Evolutionary conservation across 805 yeast genomes (phyloP), one percentile per base, ranked within the genome.

Genomic region (Priceomyces fermenticarens): DNA sequence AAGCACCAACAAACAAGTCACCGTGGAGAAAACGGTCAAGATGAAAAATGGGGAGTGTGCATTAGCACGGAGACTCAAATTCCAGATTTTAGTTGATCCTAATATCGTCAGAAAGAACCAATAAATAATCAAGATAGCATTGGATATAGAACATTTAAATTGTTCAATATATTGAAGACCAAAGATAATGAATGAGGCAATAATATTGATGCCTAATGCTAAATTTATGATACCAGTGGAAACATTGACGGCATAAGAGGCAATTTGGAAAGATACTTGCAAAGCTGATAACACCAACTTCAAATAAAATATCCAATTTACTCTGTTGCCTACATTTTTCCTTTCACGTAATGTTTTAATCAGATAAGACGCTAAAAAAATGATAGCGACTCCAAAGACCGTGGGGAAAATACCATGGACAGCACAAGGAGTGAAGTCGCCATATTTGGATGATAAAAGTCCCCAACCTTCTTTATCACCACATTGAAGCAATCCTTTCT

Each of bases 111-210:
- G 69, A 42, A 81, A 69, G 35, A 85, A 65, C 96, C 96, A 91
- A 62, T 78, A 91, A 47, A 83, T 71, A 30, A 91, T 73, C 35
- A 89, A 63, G 0, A 78, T 69, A 2, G 91, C 83, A 49, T 75
- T 78, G 1, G 97, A 80, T 15, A 86, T 76, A 32, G 65, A 72
- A 9, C 81, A 57, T 57, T 85, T 80, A 60, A 73, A 77, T 53
- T 80, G 83, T 58, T 91, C 97, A 43, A 85, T 57, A 61, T 80
- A 85, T 43, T 88, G 84, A 28, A 88, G 61, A 3, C 66, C 62
- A 12, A 76, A 57, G 0, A 80, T 85, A 4, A 85, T 75, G 2
- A 72, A 36, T 10, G 78, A 57, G 1, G 81, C 78, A 2, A 65
- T 44, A 0, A 70, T 45, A 36, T 73, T 65, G 39, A 51, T 46